phyloP scores from a whole-genome alignment of 306 rosid genomes.

The Dicorynia guianensis region DNA sequence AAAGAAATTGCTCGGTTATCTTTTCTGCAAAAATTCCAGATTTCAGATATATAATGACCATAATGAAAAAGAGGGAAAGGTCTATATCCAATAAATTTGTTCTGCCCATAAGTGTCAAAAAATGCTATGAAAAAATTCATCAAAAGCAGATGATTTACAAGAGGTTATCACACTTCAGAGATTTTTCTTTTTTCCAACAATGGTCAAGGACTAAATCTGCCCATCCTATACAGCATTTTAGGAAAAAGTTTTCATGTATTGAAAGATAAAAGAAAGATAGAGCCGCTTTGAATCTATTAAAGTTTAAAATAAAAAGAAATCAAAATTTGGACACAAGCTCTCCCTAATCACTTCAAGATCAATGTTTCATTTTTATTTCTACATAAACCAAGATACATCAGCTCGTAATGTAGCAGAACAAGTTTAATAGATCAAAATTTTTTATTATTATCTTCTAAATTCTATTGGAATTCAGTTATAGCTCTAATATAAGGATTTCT shows the following conservation, averaged over 20 bases:
- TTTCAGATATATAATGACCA: not conserved
- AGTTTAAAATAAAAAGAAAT: too few species aligned
- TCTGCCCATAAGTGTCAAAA: not conserved
- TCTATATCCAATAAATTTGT: not conserved
- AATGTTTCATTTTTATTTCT: too few species aligned
- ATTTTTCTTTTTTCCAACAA: not conserved
- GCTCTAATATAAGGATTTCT: not conserved
- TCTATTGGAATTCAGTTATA: not conserved
- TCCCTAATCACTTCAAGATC: not conserved
- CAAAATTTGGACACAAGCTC: too few species aligned
- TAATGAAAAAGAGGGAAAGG: not conserved
- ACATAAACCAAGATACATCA: too few species aligned
- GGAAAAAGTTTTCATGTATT: not conserved
- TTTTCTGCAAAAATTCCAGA: too few species aligned
- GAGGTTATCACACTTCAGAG: not conserved
- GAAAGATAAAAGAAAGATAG: not conserved
- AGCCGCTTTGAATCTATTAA: not conserved
- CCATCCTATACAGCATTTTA: not conserved
- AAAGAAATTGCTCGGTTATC: not conserved
- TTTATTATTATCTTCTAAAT: not conserved
- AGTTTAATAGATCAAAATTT: conserved; percentile 2
- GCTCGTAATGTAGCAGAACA: not conserved
- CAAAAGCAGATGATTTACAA: not conserved
- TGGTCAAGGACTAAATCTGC: not conserved
- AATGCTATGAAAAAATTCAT: too few species aligned